Percentiles rank a stretch among this genome's conserved stretches.
phyloP scores from a whole-genome alignment of 768 basidiomycete species.

The Hortiboletus campestris region DNA sequence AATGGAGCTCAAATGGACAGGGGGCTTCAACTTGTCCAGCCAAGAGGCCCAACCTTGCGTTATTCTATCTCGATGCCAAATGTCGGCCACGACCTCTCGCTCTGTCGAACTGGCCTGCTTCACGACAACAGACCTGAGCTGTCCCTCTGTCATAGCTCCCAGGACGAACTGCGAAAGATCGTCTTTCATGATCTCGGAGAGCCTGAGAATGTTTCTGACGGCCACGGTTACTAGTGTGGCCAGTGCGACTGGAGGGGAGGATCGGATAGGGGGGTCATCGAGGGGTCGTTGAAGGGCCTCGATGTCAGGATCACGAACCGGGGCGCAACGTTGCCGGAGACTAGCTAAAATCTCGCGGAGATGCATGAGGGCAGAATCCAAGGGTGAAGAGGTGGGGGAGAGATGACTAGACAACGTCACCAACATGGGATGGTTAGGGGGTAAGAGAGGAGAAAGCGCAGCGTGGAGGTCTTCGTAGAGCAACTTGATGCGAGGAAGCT shows the following conservation, averaged over 20 bases:
- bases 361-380: conserved; percentile 53
- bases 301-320: conserved; percentile 55
- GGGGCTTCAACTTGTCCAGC: conserved; percentile 12
- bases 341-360: conserved; percentile 52
- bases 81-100: conserved; percentile 48
- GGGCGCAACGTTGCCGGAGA: conserved; percentile 64
- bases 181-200: conserved; percentile 64
- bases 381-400: conserved; percentile 66
- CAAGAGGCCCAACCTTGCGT: conserved; percentile 24
- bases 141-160: conserved; percentile 63
- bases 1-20: conserved; percentile 9
- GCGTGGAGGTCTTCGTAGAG: conserved; percentile 55
- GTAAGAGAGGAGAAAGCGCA: conserved; percentile 56
- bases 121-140: conserved; percentile 48
- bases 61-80: conserved; percentile 43
- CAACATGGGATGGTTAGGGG: conserved; percentile 49
- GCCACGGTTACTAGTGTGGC: conserved; percentile 50
- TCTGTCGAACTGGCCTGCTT: conserved; percentile 57
- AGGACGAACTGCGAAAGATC: conserved; percentile 66
- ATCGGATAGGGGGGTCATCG: conserved; percentile 29
- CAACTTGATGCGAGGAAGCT: conserved; percentile 56
- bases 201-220: conserved; percentile 45
- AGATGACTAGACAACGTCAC: conserved; percentile 54
- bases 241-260: conserved; percentile 31
- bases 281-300: conserved; percentile 41